Percentiles rank a stretch among this genome's conserved stretches.
These are phyloP conservation scores for Epichloe amarillans DNA, from an alignment of 2,329 filamentous ascomycete species.

Conservation along the genomic window DNA sequence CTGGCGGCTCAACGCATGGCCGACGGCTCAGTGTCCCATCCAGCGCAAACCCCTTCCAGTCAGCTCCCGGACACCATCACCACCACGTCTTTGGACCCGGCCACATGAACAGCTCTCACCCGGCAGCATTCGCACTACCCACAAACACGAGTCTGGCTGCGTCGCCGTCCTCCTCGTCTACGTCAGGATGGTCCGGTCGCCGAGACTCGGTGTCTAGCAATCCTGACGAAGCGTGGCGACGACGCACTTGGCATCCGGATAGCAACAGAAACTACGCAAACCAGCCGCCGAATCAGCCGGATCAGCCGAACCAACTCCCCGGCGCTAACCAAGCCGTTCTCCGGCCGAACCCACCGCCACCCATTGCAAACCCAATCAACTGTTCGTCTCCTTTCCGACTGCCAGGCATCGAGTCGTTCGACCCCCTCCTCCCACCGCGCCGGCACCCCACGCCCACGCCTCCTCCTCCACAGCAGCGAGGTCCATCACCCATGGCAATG, in stretches of 20 bases:
- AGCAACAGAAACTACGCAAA: slow-evolving; percentile 51
- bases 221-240: slow-evolving; percentile 63
- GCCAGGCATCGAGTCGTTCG: slow-evolving; percentile 86
- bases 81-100: slow-evolving; percentile 41
- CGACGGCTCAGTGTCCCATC: slow-evolving; percentile 76
- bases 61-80: slow-evolving; percentile 45
- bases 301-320: slow-evolving; percentile 59
- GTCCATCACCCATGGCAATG: slow-evolving; percentile 64
- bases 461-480: slow-evolving; percentile 41
- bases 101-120: slow-evolving; percentile 40
- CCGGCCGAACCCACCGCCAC: slow-evolving; percentile 41
- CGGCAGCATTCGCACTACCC: slow-evolving; percentile 40
- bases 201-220: slow-evolving; percentile 50
- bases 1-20: slow-evolving; percentile 49
- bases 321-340: slow-evolving; percentile 56
- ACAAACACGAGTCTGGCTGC: slow-evolving; percentile 47
- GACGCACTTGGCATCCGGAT: slow-evolving; percentile 85
- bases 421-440: slow-evolving; percentile 51
- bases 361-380: slow-evolving; percentile 30
- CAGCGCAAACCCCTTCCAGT: slow-evolving; percentile 59
- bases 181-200: slow-evolving; percentile 44
- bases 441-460: slow-evolving; percentile 46
- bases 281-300: slow-evolving; percentile 34
- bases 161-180: slow-evolving; percentile 50
- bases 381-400: slow-evolving; percentile 52